Percentiles rank a stretch among this genome's conserved stretches.
These are phyloP conservation scores for Globisporangium recalcitrans DNA, from an alignment of 352 stramenopile genomes.

Conservation along the genomic window DNA sequence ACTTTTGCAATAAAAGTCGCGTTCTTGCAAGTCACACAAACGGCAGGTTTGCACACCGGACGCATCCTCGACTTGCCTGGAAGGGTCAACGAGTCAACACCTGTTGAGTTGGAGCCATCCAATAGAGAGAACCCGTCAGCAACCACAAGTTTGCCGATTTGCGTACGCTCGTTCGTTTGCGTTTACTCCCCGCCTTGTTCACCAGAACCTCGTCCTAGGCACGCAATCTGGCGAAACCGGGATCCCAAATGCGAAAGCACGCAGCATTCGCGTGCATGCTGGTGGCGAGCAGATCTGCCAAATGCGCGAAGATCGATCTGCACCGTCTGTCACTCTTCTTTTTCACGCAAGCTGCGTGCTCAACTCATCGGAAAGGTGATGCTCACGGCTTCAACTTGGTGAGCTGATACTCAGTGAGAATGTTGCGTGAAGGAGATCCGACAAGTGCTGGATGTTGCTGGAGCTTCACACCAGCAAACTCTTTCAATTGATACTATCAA, in stretches of 20 bases:
- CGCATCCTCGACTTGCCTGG: too few relatives aligned
- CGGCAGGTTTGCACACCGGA: too few relatives aligned
- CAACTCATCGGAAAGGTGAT: neutral
- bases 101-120: neutral
- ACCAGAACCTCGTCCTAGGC: neutral
- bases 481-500: too few relatives aligned
- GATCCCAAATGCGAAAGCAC: neutral
- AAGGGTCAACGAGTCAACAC: too few relatives aligned
- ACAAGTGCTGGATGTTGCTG: too few relatives aligned
- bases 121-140: neutral
- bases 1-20: neutral
- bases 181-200: neutral
- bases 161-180: neutral
- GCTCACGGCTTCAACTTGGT: neutral
- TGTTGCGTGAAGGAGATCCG: neutral
- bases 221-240: neutral
- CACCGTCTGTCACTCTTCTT: neutral
- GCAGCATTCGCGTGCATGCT: neutral
- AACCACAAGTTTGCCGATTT: neutral
- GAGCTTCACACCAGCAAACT: too few relatives aligned
- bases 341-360: neutral
- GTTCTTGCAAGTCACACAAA: neutral
- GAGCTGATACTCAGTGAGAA: neutral
- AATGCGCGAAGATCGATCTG: neutral
- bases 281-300: neutral